Conservation (phyloP, 2,329 filamentous ascomycete genomes). For the Aspergillus amoenus region DNA sequence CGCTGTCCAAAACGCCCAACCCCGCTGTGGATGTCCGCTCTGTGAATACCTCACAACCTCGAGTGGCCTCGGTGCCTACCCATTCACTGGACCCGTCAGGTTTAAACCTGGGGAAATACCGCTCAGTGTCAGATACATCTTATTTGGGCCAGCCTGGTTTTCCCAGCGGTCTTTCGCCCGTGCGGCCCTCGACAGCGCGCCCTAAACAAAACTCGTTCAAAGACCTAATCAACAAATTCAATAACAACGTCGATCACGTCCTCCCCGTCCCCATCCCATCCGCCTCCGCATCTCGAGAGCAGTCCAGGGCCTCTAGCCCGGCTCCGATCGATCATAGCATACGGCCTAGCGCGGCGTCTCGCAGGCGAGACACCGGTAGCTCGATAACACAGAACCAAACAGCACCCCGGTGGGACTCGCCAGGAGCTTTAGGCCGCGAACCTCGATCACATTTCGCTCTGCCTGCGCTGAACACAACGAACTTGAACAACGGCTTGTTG, state of each 20-base stretch:
- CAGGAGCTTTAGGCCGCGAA: conserved; percentile 11
- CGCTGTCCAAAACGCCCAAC: conserved; percentile 21
- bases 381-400: conserved; percentile 15
- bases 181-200: conserved; percentile 21
- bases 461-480: conserved; percentile 7
- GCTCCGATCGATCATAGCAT: conserved; percentile 20
- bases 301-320: conserved; percentile 35
- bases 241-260: conserved; percentile 57
- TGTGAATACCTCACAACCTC: conserved; percentile 14
- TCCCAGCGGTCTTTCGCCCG: conserved; percentile 18
- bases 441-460: conserved; percentile 4
- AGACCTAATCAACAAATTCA: conserved; percentile 77
- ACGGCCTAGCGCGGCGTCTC: conserved; percentile 30
- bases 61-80: conserved; percentile 28
- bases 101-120: conserved; percentile 25
- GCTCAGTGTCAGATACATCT: conserved; percentile 34
- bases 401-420: conserved; percentile 20
- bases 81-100: conserved; percentile 24
- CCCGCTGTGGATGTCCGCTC: conserved; percentile 20
- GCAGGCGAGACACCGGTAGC: conserved; percentile 22
- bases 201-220: conserved; percentile 68
- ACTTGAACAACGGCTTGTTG: conserved; percentile 2
- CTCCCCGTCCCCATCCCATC: conserved; percentile 42
- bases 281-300: conserved; percentile 31
- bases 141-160: conserved; percentile 18